These are phyloP conservation scores for Daedaleopsis nitida DNA, from an alignment of 768 basidiomycete genomes.

Conservation along the genomic window DNA sequence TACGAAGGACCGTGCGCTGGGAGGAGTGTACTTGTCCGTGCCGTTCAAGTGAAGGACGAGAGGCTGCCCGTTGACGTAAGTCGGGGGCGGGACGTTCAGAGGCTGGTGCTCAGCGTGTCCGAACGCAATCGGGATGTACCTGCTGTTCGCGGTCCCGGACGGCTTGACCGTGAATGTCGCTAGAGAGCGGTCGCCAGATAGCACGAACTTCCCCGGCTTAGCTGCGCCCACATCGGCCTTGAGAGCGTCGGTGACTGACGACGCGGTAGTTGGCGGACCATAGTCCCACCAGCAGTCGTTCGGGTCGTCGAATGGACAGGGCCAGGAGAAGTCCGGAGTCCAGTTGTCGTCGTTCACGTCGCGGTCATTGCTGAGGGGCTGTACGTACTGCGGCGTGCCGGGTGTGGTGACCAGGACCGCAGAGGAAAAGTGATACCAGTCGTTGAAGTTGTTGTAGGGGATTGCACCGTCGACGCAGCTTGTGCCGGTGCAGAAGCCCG, in stretches of 20 bases:
- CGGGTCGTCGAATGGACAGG: conserved; percentile 5
- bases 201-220: not conserved
- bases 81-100: conserved; percentile 6
- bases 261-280: not conserved
- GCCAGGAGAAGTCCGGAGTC: conserved; percentile 7
- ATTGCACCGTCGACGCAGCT: conserved; percentile 4
- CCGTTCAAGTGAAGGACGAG: not conserved
- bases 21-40: not conserved
- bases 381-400: conserved; percentile 2
- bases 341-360: conserved; percentile 5
- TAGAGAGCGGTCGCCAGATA: not conserved
- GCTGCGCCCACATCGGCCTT: not conserved
- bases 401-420: not conserved
- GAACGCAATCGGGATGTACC: not conserved
- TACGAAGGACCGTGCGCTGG: not conserved
- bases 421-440: conserved; percentile 13
- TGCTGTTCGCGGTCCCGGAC: not conserved
- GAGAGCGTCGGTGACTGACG: not conserved
- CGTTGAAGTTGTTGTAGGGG: conserved; percentile 9
- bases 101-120: conserved; percentile 3
- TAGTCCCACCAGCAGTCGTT: conserved; percentile 3
- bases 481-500: not conserved
- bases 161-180: not conserved
- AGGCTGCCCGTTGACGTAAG: conserved; percentile 2
- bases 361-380: not conserved